Evolutionary conservation across 345 rosid species (phyloP), one percentile per base, ranked within the genome.

Genomic region (Capsella bursapastoris): DNA sequence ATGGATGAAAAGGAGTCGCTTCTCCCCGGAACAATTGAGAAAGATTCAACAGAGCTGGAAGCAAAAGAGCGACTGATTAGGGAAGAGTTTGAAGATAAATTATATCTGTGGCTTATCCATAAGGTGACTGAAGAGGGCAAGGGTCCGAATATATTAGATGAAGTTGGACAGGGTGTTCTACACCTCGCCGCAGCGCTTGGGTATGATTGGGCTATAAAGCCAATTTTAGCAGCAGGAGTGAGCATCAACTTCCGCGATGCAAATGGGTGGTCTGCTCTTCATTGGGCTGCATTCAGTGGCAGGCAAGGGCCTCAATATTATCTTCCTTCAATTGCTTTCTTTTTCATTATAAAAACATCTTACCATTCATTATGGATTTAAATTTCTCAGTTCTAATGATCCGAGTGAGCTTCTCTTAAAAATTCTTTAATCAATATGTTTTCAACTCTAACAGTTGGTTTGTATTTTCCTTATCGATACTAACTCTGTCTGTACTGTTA

Each of bases 241-340:
- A 87, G 86, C 72, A 84, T 91, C 79, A 88, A 91, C 81, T 93
- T 93, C 77, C 92, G 97, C 31, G 98, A 93, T 74, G 82, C 77
- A 14, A 87, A 83, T 83, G 98, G 98, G 31, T 90, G 98, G 97
- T 90, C 98, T 78, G 96, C 96, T 12, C 92, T 93, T 74, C 98
- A 93, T 66, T 93, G 98, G 98, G 94, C 98, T 63, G 97, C 96
- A 63, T 91, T 63, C 78, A 83, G 75, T 76, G 96, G 98, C 83
- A 93, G 98, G 98, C 74, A 81, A 84, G 90, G 27, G 62, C 61
- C 64, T 79, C 68, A 58, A 48, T 25, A 64, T 80, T 45, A 28
- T 41, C 58, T 68, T 50, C 56, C 53, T 76, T 58, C 14, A 4
- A 34, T 63, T 57, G 43, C n/a, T 56, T 34, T 57, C 38, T 9